These are phyloP conservation scores for Microglena sp. DNA, from an alignment of 139 green algal species.

Conservation along the genomic window DNA sequence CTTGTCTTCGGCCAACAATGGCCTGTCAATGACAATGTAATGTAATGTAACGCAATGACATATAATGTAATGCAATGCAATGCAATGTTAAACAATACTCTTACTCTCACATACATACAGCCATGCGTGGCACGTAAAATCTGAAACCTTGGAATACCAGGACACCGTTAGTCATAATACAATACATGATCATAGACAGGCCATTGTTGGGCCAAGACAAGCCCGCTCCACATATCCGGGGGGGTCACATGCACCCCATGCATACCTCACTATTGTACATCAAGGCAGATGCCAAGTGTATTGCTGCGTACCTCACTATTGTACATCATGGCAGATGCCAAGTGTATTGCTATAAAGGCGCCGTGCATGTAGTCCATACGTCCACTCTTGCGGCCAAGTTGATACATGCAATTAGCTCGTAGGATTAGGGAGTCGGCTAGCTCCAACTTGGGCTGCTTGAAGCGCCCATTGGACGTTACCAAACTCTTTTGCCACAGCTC, in stretches of 20 bases:
- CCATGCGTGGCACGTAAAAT: no score
- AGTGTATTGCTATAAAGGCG: constrained; percentile 16
- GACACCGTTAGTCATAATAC: no score
- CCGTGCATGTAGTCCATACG: constrained; percentile 13
- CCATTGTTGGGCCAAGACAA: no score
- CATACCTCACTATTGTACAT: constrained; percentile 18
- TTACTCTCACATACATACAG: no score
- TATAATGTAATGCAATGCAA: no score
- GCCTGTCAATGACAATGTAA: no score
- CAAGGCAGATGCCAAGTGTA: constrained; percentile 20
- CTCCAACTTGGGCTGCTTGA: constrained; percentile 21
- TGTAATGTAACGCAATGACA: no score
- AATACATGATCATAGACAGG: no score
- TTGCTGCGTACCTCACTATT: constrained; percentile 11
- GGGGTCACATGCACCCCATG: not conserved
- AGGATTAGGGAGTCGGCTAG: constrained; percentile 24
- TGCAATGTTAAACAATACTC: no score
- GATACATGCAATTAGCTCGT: constrained; percentile 19
- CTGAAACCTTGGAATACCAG: no score
- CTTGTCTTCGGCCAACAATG: no score
- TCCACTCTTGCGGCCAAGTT: constrained; percentile 8
- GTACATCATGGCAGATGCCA: constrained; percentile 20
- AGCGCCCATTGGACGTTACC: not conserved
- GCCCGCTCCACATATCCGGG: no score
- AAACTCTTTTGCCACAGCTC: constrained; percentile 2